Evolutionary conservation across 495 filamentous ascomycete genomes (phyloP).

Genomic region (Xylaria palmicola): DNA sequence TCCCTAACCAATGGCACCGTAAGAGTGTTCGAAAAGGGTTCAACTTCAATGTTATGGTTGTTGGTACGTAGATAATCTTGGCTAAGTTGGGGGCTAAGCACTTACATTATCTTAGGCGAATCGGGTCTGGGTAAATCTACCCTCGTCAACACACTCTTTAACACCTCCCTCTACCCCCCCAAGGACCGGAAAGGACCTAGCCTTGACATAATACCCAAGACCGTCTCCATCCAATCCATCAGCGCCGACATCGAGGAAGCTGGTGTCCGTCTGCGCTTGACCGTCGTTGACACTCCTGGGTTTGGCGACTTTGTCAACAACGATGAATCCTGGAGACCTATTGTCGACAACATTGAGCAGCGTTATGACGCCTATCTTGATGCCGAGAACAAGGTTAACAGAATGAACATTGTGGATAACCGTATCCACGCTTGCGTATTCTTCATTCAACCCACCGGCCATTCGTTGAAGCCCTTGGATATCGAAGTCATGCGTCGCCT

Average conservation of each 20-base stretch:
- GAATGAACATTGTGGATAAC: constrained; percentile 99
- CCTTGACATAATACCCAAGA: constrained; percentile 98
- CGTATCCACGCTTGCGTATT: constrained; percentile 97
- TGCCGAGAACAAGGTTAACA: constrained; percentile 99
- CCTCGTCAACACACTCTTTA: constrained; percentile 98
- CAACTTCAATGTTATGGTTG: constrained; percentile 99
- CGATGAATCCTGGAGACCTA: constrained; percentile 97
- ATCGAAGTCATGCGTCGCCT: constrained; percentile 99
- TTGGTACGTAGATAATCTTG: constrained; percentile 63
- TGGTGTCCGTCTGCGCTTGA: constrained; percentile 93
- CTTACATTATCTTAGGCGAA: constrained; percentile 67
- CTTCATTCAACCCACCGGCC: constrained; percentile 98
- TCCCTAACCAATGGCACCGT: constrained; percentile 99
- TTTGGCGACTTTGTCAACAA: constrained; percentile 99
- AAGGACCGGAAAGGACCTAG: constrained; percentile 96
- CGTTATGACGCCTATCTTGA: constrained; percentile 97
- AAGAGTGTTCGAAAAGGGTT: constrained; percentile 99
- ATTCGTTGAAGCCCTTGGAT: constrained; percentile 98
- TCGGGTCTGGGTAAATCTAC: constrained; percentile 99
- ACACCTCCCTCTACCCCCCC: constrained; percentile 97
- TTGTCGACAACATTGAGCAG: constrained; percentile 99
- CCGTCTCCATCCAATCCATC: constrained; percentile 96
- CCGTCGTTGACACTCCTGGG: constrained; percentile 95
- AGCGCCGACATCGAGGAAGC: constrained; percentile 99
- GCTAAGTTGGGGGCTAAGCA: background rate